These are phyloP conservation scores for Aspergillus niger DNA, from an alignment of 2,329 filamentous ascomycete species.

Conservation along the genomic window DNA sequence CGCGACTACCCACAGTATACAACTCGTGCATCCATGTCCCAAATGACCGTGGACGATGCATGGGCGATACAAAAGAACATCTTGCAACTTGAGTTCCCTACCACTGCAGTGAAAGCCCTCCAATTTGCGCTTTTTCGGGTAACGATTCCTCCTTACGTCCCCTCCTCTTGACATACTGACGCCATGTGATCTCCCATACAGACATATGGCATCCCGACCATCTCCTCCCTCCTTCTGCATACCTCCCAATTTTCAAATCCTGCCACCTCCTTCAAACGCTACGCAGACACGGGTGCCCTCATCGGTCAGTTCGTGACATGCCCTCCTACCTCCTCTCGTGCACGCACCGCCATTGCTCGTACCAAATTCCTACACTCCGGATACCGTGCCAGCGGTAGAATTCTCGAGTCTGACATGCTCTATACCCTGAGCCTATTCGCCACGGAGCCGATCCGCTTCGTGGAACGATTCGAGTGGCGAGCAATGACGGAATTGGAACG, in stretches of 20 bases:
- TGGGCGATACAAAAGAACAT: conserved; percentile 52
- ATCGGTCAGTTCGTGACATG: conserved; percentile 52
- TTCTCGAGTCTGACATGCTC: conserved; percentile 63
- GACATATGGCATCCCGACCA: conserved; percentile 60
- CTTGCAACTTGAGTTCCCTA: conserved; percentile 57
- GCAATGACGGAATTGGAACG: conserved; percentile 65
- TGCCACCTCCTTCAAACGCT: conserved; percentile 54
- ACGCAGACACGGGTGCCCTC: conserved; percentile 54
- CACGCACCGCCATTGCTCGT: conserved; percentile 57
- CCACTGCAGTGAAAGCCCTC: conserved; percentile 51
- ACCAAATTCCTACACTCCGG: conserved; percentile 64
- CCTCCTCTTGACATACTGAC: not conserved
- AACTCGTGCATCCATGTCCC: conserved; percentile 45
- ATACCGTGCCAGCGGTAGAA: conserved; percentile 60
- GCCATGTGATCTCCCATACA: conserved; percentile 20
- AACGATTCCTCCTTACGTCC: not conserved
- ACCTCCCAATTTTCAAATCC: conserved; percentile 53
- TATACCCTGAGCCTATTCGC: conserved; percentile 68
- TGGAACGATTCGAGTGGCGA: conserved; percentile 70
- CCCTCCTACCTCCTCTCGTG: conserved; percentile 47
- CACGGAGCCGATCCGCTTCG: conserved; percentile 65
- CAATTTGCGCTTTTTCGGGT: conserved; percentile 63
- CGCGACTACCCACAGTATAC: conserved; percentile 44
- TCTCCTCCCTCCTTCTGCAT: conserved; percentile 52
- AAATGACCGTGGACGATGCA: conserved; percentile 57